Conservation (phyloP, 768 basidiomycete species). For the Gloeophyllum trabeum region DNA sequence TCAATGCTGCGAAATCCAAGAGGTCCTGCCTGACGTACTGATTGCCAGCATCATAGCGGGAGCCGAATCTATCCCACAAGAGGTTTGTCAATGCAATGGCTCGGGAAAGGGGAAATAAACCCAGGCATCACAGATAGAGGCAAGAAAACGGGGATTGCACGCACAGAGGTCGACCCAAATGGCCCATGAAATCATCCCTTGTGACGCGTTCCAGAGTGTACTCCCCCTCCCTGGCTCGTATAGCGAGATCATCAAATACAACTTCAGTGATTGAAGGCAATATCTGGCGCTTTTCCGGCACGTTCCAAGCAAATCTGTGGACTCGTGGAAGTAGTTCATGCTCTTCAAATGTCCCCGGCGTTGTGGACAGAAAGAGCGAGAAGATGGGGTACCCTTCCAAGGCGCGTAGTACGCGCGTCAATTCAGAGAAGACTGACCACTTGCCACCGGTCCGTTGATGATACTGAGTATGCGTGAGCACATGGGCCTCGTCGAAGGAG, state of each 20-base stretch:
- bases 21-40: constrained; percentile 3
- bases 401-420: constrained; percentile 7
- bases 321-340: constrained; percentile 7
- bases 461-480: constrained; percentile 4
- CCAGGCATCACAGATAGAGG: too few relatives aligned
- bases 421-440: constrained; percentile 2
- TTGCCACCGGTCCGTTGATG: not conserved
- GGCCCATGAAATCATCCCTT: constrained; percentile 9
- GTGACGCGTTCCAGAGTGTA: constrained; percentile 8
- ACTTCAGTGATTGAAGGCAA: constrained; percentile 8
- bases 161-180: constrained; percentile 16
- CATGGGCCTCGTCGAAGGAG: constrained; percentile 14
- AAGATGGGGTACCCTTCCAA: constrained; percentile 8
- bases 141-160: constrained; percentile 4
- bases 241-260: constrained; percentile 13
- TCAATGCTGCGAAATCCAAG: constrained; percentile 4
- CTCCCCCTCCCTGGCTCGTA: constrained; percentile 10
- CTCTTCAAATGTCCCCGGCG: too few relatives aligned
- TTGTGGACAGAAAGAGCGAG: constrained; percentile 15
- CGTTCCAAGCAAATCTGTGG: not conserved
- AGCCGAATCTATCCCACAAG: constrained; percentile 6
- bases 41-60: constrained; percentile 7
- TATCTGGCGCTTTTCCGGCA: constrained; percentile 3
- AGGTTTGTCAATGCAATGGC: not conserved
- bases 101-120: too few relatives aligned